Conservation (phyloP, 768 basidiomycete species). For the Pisolithus tinctorius region DNA sequence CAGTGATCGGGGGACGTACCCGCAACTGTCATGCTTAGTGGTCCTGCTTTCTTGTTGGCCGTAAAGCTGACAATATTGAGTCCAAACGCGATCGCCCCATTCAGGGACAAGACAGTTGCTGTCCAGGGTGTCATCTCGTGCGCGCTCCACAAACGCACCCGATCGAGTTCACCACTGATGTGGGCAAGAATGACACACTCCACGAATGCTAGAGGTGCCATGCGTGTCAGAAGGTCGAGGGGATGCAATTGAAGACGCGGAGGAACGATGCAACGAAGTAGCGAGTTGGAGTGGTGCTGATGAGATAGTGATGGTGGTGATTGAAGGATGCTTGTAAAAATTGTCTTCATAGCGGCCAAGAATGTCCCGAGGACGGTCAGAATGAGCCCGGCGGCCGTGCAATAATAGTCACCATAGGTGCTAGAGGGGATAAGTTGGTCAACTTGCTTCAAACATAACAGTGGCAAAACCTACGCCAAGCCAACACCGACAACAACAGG, state of each 20-base stretch:
- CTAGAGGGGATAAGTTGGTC: conserved; percentile 31
- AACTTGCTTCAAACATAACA: not conserved
- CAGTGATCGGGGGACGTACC: conserved; percentile 37
- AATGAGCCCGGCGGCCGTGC: conserved; percentile 75
- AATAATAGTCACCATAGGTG: conserved; percentile 95
- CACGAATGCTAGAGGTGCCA: conserved; percentile 88
- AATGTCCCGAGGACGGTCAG: conserved; percentile 88
- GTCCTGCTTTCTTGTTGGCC: conserved; percentile 89
- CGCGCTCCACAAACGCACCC: conserved; percentile 43
- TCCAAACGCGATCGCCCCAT: conserved; percentile 85
- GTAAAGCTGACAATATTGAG: conserved; percentile 93
- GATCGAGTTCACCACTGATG: conserved; percentile 71
- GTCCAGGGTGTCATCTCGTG: conserved; percentile 34
- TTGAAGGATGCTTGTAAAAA: conserved; percentile 80
- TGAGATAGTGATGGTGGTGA: conserved; percentile 25
- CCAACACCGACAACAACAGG: conserved; percentile 89
- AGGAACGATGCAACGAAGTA: conserved; percentile 20
- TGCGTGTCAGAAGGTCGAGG: conserved; percentile 80
- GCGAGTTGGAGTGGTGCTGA: conserved; percentile 10
- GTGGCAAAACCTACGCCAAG: conserved; percentile 54
- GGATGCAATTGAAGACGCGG: conserved; percentile 52
- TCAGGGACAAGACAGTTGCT: conserved; percentile 54
- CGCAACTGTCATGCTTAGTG: conserved; percentile 87
- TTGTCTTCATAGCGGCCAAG: conserved; percentile 90
- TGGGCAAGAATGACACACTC: conserved; percentile 79